Conservation (phyloP, 805 yeast species). For the Kodamaea lidongshanica region DNA sequence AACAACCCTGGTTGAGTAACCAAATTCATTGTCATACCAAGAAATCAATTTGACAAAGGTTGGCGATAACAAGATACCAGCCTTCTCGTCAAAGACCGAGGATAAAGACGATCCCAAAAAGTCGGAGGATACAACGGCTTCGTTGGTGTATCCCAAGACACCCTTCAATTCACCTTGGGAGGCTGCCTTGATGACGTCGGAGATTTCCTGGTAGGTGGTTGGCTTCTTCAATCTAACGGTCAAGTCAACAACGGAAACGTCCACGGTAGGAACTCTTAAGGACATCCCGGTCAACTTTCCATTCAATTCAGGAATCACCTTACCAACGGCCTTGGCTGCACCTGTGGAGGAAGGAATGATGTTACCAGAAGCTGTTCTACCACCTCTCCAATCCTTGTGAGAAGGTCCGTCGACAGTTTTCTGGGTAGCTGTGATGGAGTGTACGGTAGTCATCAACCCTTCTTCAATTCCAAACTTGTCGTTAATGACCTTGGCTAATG, state of each 20-base stretch:
- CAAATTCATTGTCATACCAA: slow-evolving; percentile 96
- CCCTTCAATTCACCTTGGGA: slow-evolving; percentile 77
- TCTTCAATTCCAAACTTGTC: slow-evolving; percentile 82
- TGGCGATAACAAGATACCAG: slow-evolving; percentile 83
- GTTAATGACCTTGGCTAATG: slow-evolving; percentile 84
- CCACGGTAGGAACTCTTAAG: slow-evolving; percentile 89
- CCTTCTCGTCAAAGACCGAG: slow-evolving; percentile 84
- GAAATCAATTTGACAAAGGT: slow-evolving; percentile 86
- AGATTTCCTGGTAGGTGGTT: slow-evolving; percentile 79
- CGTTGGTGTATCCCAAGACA: slow-evolving; percentile 84
- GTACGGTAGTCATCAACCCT: slow-evolving; percentile 95
- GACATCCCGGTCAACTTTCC: slow-evolving; percentile 95
- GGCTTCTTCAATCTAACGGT: slow-evolving; percentile 75
- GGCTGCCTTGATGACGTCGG: slow-evolving; percentile 67
- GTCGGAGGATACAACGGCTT: slow-evolving; percentile 86
- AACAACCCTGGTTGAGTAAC: slow-evolving; percentile 94
- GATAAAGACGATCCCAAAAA: slow-evolving; percentile 80
- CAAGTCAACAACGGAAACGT: slow-evolving; percentile 89
- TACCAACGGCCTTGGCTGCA: slow-evolving; percentile 97
- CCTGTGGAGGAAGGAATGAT: slow-evolving; percentile 94
- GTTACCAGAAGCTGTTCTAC: slow-evolving; percentile 94
- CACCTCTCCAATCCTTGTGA: slow-evolving; percentile 98
- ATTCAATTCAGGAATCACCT: slow-evolving; percentile 83
- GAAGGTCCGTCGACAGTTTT: slow-evolving; percentile 97
- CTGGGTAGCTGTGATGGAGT: slow-evolving; percentile 94